phyloP scores from a whole-genome alignment of 2,329 filamentous ascomycete species.

The Colletotrichum limetticola region DNA sequence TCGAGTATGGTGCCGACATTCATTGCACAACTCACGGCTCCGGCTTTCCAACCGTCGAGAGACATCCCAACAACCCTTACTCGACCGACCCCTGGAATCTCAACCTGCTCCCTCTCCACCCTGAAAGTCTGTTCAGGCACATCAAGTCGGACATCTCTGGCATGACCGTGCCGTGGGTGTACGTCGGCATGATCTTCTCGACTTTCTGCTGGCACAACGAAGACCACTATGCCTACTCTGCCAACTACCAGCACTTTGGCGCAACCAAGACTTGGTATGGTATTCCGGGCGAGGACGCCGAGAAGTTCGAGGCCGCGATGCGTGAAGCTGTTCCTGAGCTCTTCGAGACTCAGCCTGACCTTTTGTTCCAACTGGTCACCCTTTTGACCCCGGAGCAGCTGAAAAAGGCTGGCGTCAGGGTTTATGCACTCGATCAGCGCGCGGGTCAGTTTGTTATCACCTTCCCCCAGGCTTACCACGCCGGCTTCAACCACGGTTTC shows the following conservation, averaged over 20 bases:
- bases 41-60: conserved; percentile 94
- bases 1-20: conserved; percentile 98
- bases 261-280: conserved; percentile 99
- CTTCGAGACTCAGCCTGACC: conserved; percentile 95
- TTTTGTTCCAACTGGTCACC: conserved; percentile 97
- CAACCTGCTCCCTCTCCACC: conserved; percentile 89
- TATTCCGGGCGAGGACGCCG: conserved; percentile 91
- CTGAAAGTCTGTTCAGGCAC: conserved; percentile 92
- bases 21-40: conserved; percentile 98
- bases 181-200: conserved; percentile 99
- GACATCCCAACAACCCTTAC: conserved; percentile 87
- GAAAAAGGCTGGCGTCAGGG: conserved; percentile 89
- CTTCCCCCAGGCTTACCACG: conserved; percentile 96
- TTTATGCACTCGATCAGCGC: conserved; percentile 95
- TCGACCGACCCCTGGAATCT: conserved; percentile 95
- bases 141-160: conserved; percentile 99
- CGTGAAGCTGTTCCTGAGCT: conserved; percentile 92
- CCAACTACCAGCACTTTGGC: conserved; percentile 98
- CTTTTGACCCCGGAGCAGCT: conserved; percentile 92
- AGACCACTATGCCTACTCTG: conserved; percentile 96
- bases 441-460: conserved; percentile 97
- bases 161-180: conserved; percentile 99
- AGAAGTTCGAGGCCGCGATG: conserved; percentile 97
- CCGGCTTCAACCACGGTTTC: conserved; percentile 98
- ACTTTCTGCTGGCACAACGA: conserved; percentile 99